A percentile compares a stretch with the other conserved stretches of the same genome.
Conservation (phyloP, 257 asterid genomes). For the Ocimum tenuiflorum region DNA sequence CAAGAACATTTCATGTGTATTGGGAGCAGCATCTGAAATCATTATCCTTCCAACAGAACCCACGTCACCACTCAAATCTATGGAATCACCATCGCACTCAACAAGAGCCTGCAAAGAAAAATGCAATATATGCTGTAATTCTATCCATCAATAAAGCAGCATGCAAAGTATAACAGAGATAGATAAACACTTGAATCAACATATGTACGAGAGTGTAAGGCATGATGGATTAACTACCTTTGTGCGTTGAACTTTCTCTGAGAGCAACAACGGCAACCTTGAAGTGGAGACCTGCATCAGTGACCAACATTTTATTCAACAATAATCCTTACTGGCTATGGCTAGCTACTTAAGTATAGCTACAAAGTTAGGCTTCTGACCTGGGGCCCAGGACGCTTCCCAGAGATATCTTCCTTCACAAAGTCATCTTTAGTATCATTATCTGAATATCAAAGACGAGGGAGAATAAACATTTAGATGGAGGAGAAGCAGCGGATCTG, state of each 20-base stretch:
- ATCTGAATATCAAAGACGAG: conserved; percentile 34
- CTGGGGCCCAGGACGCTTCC: too few species aligned
- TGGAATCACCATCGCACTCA: conserved; percentile 87
- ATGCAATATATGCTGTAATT: not conserved
- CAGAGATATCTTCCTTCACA: conserved; percentile 45
- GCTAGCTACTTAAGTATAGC: too few species aligned
- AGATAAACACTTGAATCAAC: not conserved
- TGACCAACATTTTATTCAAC: not conserved
- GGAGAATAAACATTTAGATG: conserved; percentile 11
- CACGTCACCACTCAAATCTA: conserved; percentile 91
- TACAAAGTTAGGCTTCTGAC: conserved; percentile 41
- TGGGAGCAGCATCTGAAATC: conserved; percentile 57
- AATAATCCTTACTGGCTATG: too few species aligned
- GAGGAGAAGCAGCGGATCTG: conserved; percentile 10
- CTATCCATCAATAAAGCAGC: conserved; percentile 7
- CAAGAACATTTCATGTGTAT: conserved; percentile 61
- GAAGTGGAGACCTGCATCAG: conserved; percentile 61
- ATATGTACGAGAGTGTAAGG: conserved; percentile 11
- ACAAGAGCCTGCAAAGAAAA: conserved; percentile 60
- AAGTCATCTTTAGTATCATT: conserved; percentile 31
- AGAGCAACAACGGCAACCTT: too few species aligned
- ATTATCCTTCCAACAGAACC: conserved; percentile 84
- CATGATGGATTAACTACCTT: conserved; percentile 53
- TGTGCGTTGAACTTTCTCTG: conserved; percentile 77
- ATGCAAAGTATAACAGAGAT: not conserved